Percentiles rank a stretch among this genome's conserved stretches.
Evolutionary conservation across 2,329 filamentous ascomycete species (phyloP).

Genomic region (Zarea fungicola): DNA sequence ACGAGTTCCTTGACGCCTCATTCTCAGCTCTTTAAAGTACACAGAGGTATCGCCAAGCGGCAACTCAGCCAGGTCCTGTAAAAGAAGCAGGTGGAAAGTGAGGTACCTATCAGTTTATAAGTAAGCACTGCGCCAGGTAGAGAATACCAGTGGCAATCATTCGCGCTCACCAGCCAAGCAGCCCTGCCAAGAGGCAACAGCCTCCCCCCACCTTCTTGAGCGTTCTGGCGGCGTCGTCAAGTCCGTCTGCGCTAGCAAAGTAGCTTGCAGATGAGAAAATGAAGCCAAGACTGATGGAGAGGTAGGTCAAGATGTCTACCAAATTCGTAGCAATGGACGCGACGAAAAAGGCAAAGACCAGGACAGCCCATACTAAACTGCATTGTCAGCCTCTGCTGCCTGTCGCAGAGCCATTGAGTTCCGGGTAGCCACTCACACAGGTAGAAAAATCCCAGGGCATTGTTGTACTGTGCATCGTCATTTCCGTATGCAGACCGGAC

Average conservation of each 20-base stretch:
- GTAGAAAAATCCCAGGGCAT: slow-evolving; percentile 23
- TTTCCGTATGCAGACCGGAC: slow-evolving; percentile 22
- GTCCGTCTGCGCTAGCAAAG: slow-evolving; percentile 22
- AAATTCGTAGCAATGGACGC: slow-evolving; percentile 22
- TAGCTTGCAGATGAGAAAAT: slow-evolving; percentile 20
- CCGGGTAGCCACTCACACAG: slow-evolving; percentile 17
- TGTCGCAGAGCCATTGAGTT: not conserved
- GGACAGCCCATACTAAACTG: slow-evolving; percentile 21
- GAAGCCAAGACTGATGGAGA: slow-evolving; percentile 20
- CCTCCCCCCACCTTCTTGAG: slow-evolving; percentile 22
- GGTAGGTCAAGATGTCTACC: slow-evolving; percentile 22
- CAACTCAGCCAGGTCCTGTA: slow-evolving; percentile 21
- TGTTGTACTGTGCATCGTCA: slow-evolving; percentile 20
- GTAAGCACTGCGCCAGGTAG: not conserved
- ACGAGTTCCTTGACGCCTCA: no score
- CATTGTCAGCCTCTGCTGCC: not conserved
- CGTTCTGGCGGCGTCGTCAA: slow-evolving; percentile 8
- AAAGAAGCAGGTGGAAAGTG: slow-evolving; percentile 20
- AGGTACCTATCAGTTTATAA: slow-evolving; percentile 18
- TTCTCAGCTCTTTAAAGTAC: no score
- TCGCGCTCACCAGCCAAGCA: slow-evolving; percentile 21
- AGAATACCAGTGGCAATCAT: not conserved
- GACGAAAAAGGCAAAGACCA: slow-evolving; percentile 21
- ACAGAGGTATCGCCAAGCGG: no score
- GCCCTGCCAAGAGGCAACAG: slow-evolving; percentile 22